Evolutionary conservation across 78 protist species (phyloP).

Genomic region (Speleostelium caveatum): DNA sequence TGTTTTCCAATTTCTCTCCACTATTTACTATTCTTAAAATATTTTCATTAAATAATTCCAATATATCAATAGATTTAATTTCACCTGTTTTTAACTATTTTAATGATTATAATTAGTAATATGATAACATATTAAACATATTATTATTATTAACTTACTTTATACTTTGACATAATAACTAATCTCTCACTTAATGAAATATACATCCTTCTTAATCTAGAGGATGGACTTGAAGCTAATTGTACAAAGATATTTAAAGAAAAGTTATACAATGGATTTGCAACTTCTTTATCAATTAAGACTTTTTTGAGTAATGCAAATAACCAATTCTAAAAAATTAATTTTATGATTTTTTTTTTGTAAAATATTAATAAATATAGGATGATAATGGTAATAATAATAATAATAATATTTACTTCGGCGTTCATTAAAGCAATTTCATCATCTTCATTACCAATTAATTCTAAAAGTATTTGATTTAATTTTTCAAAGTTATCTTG

Average conservation of each 20-base stretch:
- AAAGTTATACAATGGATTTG: conserved; percentile 13
- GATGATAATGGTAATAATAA: not conserved
- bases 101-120: not conserved
- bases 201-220: conserved; percentile 43
- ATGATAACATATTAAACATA: not conserved
- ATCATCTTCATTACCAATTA: conserved; percentile 38
- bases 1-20: conserved; percentile 53
- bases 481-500: conserved; percentile 32
- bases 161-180: conserved; percentile 37
- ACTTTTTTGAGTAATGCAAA: conserved; percentile 16
- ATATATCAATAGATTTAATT: conserved; percentile 32
- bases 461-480: not conserved
- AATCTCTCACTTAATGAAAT: conserved; percentile 61
- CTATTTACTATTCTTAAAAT: conserved; percentile 9
- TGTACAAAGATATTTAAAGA: conserved; percentile 21
- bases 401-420: conserved; percentile 4
- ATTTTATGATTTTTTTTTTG: not conserved
- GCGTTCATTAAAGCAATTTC: conserved; percentile 29
- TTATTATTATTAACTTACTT: not conserved
- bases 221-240: conserved; percentile 26
- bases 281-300: conserved; percentile 43
- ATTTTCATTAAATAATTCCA: conserved; percentile 63
- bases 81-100: conserved; percentile 30
- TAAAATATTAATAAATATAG: not conserved
- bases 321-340: conserved; percentile 49